Conservation (phyloP, 441 rosid genomes). For the Capsella rubella region DNA sequence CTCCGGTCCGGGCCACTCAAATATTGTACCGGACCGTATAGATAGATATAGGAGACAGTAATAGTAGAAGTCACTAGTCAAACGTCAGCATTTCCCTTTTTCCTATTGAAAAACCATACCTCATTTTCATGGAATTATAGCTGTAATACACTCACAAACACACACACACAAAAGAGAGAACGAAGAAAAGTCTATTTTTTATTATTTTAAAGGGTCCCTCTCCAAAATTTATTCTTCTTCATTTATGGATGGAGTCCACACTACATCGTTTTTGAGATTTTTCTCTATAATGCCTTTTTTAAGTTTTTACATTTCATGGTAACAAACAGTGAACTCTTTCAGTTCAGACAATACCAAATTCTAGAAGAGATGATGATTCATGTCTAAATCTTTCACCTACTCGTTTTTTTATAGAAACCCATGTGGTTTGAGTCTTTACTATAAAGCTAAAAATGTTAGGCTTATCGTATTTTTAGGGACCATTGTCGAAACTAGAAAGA, state of each 20-base stretch:
- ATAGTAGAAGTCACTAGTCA: slow-evolving; percentile 42
- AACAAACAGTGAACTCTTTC: slow-evolving; percentile 21
- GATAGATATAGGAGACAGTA: slow-evolving; percentile 34
- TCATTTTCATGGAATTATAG: slow-evolving; percentile 41
- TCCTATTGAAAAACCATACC: slow-evolving; percentile 22
- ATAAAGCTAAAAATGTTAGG: slow-evolving; percentile 39
- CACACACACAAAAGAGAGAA: slow-evolving; percentile 16
- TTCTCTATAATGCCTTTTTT: slow-evolving; percentile 9
- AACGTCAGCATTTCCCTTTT: slow-evolving; percentile 40
- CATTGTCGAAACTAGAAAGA: slow-evolving; percentile 40
- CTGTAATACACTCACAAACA: slow-evolving; percentile 41
- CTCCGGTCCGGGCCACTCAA: slow-evolving; percentile 42
- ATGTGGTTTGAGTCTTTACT: slow-evolving; percentile 36
- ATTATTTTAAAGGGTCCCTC: slow-evolving; percentile 36
- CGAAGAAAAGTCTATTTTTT: slow-evolving; percentile 34
- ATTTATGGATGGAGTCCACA: slow-evolving; percentile 36
- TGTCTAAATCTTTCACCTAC: slow-evolving; percentile 41
- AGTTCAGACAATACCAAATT: slow-evolving; percentile 29
- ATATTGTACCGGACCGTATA: slow-evolving; percentile 46
- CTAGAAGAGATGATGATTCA: slow-evolving; percentile 31
- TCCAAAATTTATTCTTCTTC: slow-evolving; percentile 39
- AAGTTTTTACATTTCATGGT: slow-evolving; percentile 34
- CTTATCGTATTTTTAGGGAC: slow-evolving; percentile 42
- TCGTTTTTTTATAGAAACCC: slow-evolving; percentile 20
- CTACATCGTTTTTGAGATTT: slow-evolving; percentile 1